Evolutionary conservation across 2,329 filamentous ascomycete genomes (phyloP).

Genomic region (Penicillium sclerotiorum): DNA sequence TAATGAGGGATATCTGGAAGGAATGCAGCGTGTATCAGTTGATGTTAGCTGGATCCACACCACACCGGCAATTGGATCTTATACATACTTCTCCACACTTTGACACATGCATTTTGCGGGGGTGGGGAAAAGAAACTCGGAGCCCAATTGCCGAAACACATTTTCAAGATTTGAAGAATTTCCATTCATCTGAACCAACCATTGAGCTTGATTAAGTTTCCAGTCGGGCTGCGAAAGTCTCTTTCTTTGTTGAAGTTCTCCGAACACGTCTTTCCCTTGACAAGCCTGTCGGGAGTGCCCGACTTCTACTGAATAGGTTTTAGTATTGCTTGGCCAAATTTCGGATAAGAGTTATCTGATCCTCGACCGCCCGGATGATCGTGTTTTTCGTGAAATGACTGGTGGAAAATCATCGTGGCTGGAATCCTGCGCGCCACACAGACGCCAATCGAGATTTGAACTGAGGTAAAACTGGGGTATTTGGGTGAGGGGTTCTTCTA

Average conservation of each 20-base stretch:
- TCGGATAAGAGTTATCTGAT: slow-evolving; percentile 4
- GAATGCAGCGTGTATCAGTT: background rate
- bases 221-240: background rate
- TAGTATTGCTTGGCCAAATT: background rate
- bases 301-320: slow-evolving; percentile 4
- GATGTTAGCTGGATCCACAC: background rate
- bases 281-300: background rate
- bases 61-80: slow-evolving; percentile 7
- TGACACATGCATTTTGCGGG: slow-evolving; percentile 3
- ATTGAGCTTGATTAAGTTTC: background rate
- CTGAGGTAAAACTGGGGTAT: background rate
- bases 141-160: background rate
- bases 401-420: slow-evolving; percentile 4
- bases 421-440: background rate
- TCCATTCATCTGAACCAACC: slow-evolving; percentile 6
- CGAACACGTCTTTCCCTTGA: background rate
- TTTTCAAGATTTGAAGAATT: background rate
- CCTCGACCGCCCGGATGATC: background rate
- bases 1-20: background rate
- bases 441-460: background rate
- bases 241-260: background rate
- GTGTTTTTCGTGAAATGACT: background rate
- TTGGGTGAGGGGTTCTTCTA: background rate
- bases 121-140: slow-evolving; percentile 3
- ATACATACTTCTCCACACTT: slow-evolving; percentile 3